Evolutionary conservation across 2,329 filamentous ascomycete genomes (phyloP), one percentile per base, ranked within the genome.

Genomic region (Fusarium haematococcum): DNA sequence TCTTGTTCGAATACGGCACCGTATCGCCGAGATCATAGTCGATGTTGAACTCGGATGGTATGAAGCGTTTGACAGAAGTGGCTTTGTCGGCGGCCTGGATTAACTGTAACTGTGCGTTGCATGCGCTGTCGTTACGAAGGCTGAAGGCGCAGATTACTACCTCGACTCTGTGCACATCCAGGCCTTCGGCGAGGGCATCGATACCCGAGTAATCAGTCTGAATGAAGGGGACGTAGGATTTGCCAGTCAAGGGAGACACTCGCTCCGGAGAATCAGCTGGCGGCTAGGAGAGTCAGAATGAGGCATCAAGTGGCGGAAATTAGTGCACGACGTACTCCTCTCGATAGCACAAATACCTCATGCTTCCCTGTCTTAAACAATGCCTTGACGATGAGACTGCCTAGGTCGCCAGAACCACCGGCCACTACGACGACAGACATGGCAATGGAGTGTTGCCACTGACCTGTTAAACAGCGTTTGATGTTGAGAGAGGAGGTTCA

Each of bases 351-450:
- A 52, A 85, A 79, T 16, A 87, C 80, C 27, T 85, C 71, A 65
- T 86, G 81, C 59, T 83, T 83, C 59, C 65, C 80, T 20, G 71
- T 80, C 33, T 74, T 79, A 18, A 71, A 72, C 14, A 88, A 70
- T 18, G 81, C 83, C 16, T 88, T 85, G 23, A 87, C 83, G 37
- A 89, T 81, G 4, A 86, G 84, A 30, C 81, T 81, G 9, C 87
- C 87, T 5, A 88, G 78, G 25, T 81, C 82, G 23, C 86, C 86
- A 1, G 83, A 84, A 13, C 86, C 87, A 56, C 86, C 87, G 8
- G 85, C 84, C 25, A 88, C 82, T 57, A 83, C 86, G 52, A 88
- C 79, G 23, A 83, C 77, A 16, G 75, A 41, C 80, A 82, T 81
- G 48, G 30, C 39, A 33, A 23, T 9, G 13, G 13, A 13, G 32